Evolutionary conservation across 768 basidiomycete species (phyloP), one percentile per base, ranked within the genome.

Genomic region (Phlegmacium glaucopus): DNA sequence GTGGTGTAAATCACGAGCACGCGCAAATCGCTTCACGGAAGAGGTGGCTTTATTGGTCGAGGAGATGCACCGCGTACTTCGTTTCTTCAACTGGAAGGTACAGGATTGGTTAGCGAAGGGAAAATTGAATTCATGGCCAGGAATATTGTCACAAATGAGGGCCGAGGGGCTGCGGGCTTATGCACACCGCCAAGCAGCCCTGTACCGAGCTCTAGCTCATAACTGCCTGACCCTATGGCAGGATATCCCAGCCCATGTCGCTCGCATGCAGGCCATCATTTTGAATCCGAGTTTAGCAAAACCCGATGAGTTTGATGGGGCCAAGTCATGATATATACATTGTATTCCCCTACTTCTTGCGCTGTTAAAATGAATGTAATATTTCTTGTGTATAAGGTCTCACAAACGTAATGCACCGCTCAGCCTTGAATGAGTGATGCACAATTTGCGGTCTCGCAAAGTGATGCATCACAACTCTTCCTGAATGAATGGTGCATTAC

Each of bases 51-150:
- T 64, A 5, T 38, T 63, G 4, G 40, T 39, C 9, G 64, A 66
- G 42, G 64, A 66, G 42, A 66, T 66, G 59, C 32, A 35, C 1
- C 51, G 55, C 3, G 59, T 62, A 7, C 28, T 57, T 4, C 39
- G 37, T 15, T 62, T 55, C 32, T 53, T 65, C 7, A 39, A 38
- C 0, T 65, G 58, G 59, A 55, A 61, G 29, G 51, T 44, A 2
- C 2, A 12, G 4, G 50, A 52, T 42, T 63, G 64, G 64, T 9
- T 37, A 28, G 32, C 2, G 11, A 39, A 39, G 10, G 39, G 43
- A 16, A 12, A 40, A 9, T 13, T 8, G 8, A 8, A 13, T 8
- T 32, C 30, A 32, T 13, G 13, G 13, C 8, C 9, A 8, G 30
- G 9, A 8, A 13, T 32, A 8, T 8, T 8, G 9, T 8, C 9